phyloP scores from a whole-genome alignment of 2,329 filamentous ascomycete species.

The Cercospora zeae-maydis region DNA sequence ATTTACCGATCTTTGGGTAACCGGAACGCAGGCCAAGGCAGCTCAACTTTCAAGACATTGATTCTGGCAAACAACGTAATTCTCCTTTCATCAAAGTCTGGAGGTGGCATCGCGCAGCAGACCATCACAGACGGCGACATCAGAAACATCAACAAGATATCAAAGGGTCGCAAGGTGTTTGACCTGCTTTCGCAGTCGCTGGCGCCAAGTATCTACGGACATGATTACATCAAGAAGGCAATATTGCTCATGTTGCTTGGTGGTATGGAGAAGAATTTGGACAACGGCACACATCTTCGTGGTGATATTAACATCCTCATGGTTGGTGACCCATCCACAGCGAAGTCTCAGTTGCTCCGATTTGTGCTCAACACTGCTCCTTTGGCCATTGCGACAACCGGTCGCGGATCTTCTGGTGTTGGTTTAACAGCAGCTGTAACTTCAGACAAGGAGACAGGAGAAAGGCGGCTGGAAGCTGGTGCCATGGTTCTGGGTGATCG shows the following conservation, averaged over 20 bases:
- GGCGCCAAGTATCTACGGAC: conserved; percentile 93
- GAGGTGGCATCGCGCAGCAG: conserved; percentile 85
- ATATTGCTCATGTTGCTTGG: conserved; percentile 92
- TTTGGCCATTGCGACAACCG: conserved; percentile 92
- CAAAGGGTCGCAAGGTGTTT: conserved; percentile 91
- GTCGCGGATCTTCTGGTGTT: conserved; percentile 89
- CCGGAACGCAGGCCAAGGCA: conserved; percentile 83
- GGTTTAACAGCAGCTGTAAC: conserved; percentile 97
- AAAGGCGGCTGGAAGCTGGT: conserved; percentile 89
- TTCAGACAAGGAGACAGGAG: conserved; percentile 93
- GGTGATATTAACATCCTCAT: conserved; percentile 99
- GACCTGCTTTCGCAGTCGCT: conserved; percentile 90
- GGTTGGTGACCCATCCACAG: conserved; percentile 97
- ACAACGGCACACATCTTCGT: conserved; percentile 95
- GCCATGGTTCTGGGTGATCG: conserved; percentile 98
- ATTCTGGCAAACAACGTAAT: conserved; percentile 94
- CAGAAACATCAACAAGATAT: conserved; percentile 95
- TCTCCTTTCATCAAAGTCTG: conserved; percentile 90
- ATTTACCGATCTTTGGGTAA: conserved; percentile 94
- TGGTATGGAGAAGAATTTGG: conserved; percentile 96
- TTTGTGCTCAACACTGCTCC: conserved; percentile 97
- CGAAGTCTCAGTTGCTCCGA: conserved; percentile 94
- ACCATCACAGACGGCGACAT: conserved; percentile 95
- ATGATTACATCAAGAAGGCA: conserved; percentile 96
- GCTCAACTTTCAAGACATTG: conserved; percentile 89